These are phyloP conservation scores for Globomyces sp. DNA, from an alignment of 371 early-diverging fungal species.

Conservation along the genomic window DNA sequence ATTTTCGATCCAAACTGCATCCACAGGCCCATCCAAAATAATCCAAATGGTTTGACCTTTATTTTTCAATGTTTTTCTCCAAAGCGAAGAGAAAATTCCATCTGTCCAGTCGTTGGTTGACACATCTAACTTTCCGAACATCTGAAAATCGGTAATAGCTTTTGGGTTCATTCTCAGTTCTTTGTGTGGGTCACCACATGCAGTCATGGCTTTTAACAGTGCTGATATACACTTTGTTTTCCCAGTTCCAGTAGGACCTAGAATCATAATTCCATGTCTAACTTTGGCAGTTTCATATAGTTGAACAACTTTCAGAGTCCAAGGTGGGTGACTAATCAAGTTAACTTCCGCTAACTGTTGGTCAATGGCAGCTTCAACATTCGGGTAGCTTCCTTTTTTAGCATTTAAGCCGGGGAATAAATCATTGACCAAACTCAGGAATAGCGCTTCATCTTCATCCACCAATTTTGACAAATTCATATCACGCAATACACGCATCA, in stretches of 20 bases:
- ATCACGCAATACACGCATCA: conserved; percentile 64
- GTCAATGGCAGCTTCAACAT: conserved; percentile 56
- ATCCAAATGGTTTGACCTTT: conserved; percentile 63
- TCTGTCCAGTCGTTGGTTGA: conserved; percentile 70
- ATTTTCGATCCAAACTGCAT: conserved; percentile 72
- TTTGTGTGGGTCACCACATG: conserved; percentile 63
- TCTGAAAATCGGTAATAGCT: conserved; percentile 63
- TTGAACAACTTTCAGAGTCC: conserved; percentile 63
- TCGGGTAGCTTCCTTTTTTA: conserved; percentile 57
- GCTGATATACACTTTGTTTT: conserved; percentile 61
- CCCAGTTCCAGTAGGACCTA: conserved; percentile 62
- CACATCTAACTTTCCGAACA: conserved; percentile 66
- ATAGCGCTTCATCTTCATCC: conserved; percentile 62
- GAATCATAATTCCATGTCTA: conserved; percentile 63
- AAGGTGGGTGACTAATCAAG: conserved; percentile 57
- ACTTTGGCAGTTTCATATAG: conserved; percentile 61
- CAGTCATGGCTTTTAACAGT: conserved; percentile 55
- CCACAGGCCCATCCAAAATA: conserved; percentile 64
- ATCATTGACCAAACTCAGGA: conserved; percentile 59
- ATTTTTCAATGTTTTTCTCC: conserved; percentile 61
- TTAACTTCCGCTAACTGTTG: conserved; percentile 56
- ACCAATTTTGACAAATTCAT: conserved; percentile 66
- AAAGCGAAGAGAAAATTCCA: conserved; percentile 62
- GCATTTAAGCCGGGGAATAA: conserved; percentile 60
- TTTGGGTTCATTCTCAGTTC: conserved; percentile 67